Conservation (phyloP, 202 grass and related monocot species). For the Saccharum hybrid region DNA sequence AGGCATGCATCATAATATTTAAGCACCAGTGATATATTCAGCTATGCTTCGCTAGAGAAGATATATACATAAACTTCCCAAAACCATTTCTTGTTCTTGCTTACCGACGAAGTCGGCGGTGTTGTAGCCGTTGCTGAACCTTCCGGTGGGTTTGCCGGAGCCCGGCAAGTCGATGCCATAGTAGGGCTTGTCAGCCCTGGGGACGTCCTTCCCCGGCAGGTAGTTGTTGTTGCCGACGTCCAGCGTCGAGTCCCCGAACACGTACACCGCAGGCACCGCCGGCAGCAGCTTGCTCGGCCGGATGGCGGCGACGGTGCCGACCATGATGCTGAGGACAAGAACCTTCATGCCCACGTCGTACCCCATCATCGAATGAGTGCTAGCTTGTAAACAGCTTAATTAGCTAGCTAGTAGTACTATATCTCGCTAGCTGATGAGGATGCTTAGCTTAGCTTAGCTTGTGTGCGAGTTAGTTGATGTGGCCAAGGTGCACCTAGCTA, state of each 20-base stretch:
- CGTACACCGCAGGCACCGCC: constrained; percentile 50
- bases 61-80: too few species aligned
- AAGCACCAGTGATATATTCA: too few species aligned
- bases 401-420: too few species aligned
- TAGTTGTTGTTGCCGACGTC: constrained; percentile 61
- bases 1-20: too few species aligned
- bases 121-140: constrained; percentile 69
- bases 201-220: neutral
- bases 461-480: neutral
- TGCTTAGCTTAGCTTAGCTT: neutral
- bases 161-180: constrained; percentile 46
- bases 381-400: too few species aligned
- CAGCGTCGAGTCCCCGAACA: constrained; percentile 53
- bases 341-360: constrained; percentile 2
- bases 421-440: neutral
- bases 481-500: neutral
- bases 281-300: neutral
- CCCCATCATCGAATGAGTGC: neutral
- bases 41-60: too few species aligned
- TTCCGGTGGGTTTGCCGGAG: constrained; percentile 48
- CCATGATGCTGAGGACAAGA: constrained; percentile 11
- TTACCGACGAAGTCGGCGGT: constrained; percentile 38
- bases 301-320: neutral
- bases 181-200: constrained; percentile 30
- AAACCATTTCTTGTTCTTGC: too few species aligned